Conservation (phyloP, 2,329 filamentous ascomycete species). For the Sphaerostilbella broomeana region DNA sequence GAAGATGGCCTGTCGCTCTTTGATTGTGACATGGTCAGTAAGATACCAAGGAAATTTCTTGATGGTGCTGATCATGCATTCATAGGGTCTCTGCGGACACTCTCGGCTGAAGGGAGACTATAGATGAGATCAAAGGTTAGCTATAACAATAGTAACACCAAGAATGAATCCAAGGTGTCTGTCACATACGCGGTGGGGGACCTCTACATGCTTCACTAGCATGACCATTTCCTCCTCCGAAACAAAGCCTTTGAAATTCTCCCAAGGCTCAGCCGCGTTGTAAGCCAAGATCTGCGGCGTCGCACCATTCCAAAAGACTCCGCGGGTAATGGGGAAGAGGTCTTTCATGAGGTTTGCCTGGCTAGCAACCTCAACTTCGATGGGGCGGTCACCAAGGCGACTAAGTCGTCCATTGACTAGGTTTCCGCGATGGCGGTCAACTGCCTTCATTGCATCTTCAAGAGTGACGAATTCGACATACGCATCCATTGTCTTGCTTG, state of each 20-base stretch:
- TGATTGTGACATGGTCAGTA: conserved; percentile 49
- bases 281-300: conserved; percentile 34
- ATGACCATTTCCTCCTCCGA: conserved; percentile 57
- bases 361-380: conserved; percentile 51
- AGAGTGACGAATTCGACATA: conserved; percentile 52
- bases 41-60: conserved; percentile 59
- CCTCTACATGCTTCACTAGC: conserved; percentile 57
- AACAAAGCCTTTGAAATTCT: conserved; percentile 54
- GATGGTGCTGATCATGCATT: conserved; percentile 58
- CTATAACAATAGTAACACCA: background rate
- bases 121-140: background rate
- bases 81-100: conserved; percentile 58
- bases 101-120: conserved; percentile 54
- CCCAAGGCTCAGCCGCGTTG: conserved; percentile 37
- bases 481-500: conserved; percentile 55
- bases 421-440: conserved; percentile 41
- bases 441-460: conserved; percentile 46
- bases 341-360: conserved; percentile 53
- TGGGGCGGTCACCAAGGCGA: conserved; percentile 50
- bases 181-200: conserved; percentile 51
- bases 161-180: background rate
- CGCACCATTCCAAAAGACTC: conserved; percentile 48
- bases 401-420: conserved; percentile 33
- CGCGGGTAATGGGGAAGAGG: conserved; percentile 53
- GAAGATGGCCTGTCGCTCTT: conserved; percentile 49